A percentile compares a stretch with the other conserved stretches of the same genome.
These are phyloP conservation scores for Durusdinium trenchii DNA, from an alignment of 73 alveolate genomes.

Conservation along the genomic window DNA sequence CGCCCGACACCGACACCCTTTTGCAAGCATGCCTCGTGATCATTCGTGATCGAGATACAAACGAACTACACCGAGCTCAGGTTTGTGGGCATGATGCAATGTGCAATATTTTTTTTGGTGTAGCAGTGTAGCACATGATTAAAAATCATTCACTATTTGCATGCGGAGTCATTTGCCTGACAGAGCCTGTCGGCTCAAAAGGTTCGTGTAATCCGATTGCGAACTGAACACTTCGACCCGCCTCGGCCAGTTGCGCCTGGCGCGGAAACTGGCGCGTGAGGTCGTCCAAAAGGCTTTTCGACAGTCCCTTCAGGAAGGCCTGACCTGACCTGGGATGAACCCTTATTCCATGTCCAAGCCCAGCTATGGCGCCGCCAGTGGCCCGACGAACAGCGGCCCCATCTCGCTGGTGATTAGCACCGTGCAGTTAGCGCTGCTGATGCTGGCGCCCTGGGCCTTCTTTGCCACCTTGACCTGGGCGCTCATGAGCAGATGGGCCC, in stretches of 20 bases:
- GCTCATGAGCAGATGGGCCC: slow-evolving; percentile 40
- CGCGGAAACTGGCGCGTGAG: slow-evolving; percentile 35
- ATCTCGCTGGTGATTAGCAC: slow-evolving; percentile 52
- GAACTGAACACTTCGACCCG: no score
- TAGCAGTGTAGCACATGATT: no score
- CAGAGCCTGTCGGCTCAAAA: slow-evolving; percentile 28
- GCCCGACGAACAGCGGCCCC: not conserved
- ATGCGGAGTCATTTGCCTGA: not conserved
- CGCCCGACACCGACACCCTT: no score
- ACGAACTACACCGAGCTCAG: no score
- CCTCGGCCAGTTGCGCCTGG: slow-evolving; percentile 1
- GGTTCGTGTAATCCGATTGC: slow-evolving; percentile 56
- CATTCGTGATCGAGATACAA: no score
- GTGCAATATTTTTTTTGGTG: no score
- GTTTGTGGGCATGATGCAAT: no score
- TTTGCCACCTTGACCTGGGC: slow-evolving; percentile 78
- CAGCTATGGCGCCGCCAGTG: not conserved
- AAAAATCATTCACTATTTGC: no score
- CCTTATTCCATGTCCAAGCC: slow-evolving; percentile 9
- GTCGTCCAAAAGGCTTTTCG: not conserved
- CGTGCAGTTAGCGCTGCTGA: slow-evolving; percentile 76
- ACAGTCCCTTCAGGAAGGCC: not conserved
- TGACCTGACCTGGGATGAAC: not conserved
- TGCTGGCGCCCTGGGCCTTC: slow-evolving; percentile 85
- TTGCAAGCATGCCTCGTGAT: no score